Evolutionary conservation across 352 stramenopile genomes (phyloP).

Genomic region (Phytophthora fragariaefolia): DNA sequence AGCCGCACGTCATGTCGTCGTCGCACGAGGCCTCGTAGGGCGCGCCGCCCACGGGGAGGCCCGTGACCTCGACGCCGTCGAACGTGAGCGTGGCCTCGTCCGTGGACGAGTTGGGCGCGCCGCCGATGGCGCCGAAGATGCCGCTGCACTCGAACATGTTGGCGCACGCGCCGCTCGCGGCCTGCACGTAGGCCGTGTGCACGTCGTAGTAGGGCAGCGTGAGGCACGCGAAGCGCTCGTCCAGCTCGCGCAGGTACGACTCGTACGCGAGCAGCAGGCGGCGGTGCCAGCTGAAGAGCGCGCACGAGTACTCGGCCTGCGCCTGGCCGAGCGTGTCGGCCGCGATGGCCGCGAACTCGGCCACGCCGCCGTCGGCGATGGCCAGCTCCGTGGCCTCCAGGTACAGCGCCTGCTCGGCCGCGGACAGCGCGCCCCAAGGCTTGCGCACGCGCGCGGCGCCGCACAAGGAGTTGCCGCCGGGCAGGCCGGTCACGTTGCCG

Average conservation of each 20-base stretch:
- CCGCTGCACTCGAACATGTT: constrained; percentile 72
- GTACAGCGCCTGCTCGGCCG: constrained; percentile 61
- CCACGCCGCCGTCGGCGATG: constrained; percentile 49
- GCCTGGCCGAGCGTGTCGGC: constrained; percentile 53
- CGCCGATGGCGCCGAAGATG: constrained; percentile 64
- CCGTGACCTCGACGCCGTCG: constrained; percentile 42
- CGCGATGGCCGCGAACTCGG: constrained; percentile 58
- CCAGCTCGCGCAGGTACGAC: constrained; percentile 64
- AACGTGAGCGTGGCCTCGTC: constrained; percentile 27
- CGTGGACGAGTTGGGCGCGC: constrained; percentile 23
- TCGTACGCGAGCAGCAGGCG: constrained; percentile 71
- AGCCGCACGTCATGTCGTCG: constrained; percentile 47
- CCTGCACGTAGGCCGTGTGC: constrained; percentile 64
- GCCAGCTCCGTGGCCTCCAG: constrained; percentile 55
- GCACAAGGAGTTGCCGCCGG: constrained; percentile 60
- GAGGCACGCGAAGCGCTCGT: constrained; percentile 63
- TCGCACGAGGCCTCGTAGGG: constrained; percentile 52
- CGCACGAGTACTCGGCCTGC: constrained; percentile 63
- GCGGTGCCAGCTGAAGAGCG: constrained; percentile 73
- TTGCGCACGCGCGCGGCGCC: constrained; percentile 52
- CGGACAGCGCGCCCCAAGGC: constrained; percentile 50
- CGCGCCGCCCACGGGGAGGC: constrained; percentile 35
- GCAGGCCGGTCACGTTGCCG: constrained; percentile 53
- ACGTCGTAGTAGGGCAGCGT: constrained; percentile 86
- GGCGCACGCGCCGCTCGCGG: constrained; percentile 50